These are phyloP conservation scores for Quercus phellos DNA, from an alignment of 331 rosid species.

Conservation along the genomic window DNA sequence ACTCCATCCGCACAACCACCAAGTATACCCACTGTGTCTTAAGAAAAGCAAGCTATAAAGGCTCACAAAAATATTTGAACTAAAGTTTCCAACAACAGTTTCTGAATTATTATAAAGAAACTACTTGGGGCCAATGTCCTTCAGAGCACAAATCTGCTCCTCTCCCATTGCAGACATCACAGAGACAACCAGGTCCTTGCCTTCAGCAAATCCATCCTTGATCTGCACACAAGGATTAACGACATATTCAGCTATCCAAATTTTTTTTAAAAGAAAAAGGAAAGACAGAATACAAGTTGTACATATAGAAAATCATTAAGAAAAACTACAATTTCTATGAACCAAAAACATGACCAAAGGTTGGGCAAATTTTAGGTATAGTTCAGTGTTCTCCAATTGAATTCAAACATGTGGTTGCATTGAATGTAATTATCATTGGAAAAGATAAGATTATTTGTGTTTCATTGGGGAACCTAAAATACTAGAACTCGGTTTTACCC, in stretches of 20 bases:
- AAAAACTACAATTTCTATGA: no score
- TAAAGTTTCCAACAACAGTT: slow-evolving; percentile 33
- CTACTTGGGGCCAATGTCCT: slow-evolving; percentile 74
- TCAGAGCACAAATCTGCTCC: slow-evolving; percentile 69
- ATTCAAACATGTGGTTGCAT: no score
- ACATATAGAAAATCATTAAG: no score
- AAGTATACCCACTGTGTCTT: slow-evolving; percentile 21
- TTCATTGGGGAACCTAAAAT: no score
- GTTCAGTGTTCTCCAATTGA: no score
- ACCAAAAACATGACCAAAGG: no score
- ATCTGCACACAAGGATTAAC: slow-evolving; percentile 31
- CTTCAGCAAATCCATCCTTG: slow-evolving; percentile 69
- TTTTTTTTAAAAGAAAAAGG: not conserved
- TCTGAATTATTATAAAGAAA: slow-evolving; percentile 10
- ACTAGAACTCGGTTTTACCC: no score
- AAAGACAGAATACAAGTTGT: not conserved
- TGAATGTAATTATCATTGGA: no score
- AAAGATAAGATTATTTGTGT: no score
- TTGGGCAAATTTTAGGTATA: no score
- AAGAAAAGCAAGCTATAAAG: slow-evolving; percentile 15
- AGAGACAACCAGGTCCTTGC: slow-evolving; percentile 66
- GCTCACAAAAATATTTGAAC: slow-evolving; percentile 29
- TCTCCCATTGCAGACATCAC: slow-evolving; percentile 87
- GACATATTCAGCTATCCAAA: not conserved
- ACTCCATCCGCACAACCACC: slow-evolving; percentile 27